These are phyloP conservation scores for Schwanniomyces sp. DNA, from an alignment of 805 yeast species.

Conservation along the genomic window DNA sequence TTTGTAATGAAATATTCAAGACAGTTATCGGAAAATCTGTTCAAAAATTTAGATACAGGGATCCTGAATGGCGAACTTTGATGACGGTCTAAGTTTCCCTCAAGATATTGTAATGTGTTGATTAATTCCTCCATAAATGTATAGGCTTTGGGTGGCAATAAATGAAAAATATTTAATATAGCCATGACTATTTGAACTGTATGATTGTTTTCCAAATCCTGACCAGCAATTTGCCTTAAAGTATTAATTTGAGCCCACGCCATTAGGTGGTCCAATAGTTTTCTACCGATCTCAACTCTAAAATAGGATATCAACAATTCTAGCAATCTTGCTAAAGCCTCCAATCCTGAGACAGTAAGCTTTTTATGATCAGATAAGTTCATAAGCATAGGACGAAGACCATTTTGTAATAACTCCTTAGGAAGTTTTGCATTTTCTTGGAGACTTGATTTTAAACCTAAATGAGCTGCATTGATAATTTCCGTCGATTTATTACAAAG, in stretches of 20 bases:
- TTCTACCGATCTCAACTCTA: slow-evolving; percentile 94
- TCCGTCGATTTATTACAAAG: slow-evolving; percentile 80
- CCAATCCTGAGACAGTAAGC: slow-evolving; percentile 83
- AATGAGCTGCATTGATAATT: slow-evolving; percentile 91
- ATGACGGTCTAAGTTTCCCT: slow-evolving; percentile 79
- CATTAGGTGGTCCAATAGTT: slow-evolving; percentile 85
- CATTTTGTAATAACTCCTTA: slow-evolving; percentile 91
- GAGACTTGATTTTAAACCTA: slow-evolving; percentile 79
- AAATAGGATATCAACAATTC: slow-evolving; percentile 89
- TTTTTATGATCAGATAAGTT: slow-evolving; percentile 92
- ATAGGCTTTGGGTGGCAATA: slow-evolving; percentile 88
- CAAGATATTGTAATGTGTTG: slow-evolving; percentile 72
- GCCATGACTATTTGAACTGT: slow-evolving; percentile 88
- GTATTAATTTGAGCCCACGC: slow-evolving; percentile 93
- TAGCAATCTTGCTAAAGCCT: slow-evolving; percentile 82
- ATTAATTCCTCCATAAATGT: slow-evolving; percentile 88
- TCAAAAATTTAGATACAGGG: slow-evolving; percentile 85
- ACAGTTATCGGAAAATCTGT: slow-evolving; percentile 78
- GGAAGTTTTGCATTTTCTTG: slow-evolving; percentile 88
- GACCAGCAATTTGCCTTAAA: slow-evolving; percentile 72
- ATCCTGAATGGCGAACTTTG: slow-evolving; percentile 85
- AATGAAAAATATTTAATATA: slow-evolving; percentile 85
- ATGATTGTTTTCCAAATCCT: slow-evolving; percentile 75
- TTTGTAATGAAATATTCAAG: slow-evolving; percentile 67
- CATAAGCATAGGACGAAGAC: slow-evolving; percentile 93